Base-by-base conservation (phyloP, 2,329 filamentous ascomycete species). In the Helotiales sp. region DNA sequence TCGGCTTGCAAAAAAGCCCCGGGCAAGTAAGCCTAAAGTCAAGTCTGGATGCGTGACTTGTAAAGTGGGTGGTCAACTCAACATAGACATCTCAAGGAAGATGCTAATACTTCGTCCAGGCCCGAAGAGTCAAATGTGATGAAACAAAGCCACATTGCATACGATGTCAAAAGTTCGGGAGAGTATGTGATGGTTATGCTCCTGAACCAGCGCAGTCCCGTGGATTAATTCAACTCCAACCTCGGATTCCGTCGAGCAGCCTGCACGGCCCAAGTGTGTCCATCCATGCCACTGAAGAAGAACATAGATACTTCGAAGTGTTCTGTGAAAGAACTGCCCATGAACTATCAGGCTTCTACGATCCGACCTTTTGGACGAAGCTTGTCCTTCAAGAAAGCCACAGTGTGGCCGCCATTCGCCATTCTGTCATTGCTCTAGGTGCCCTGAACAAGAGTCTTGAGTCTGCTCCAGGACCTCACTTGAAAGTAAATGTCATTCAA, bases 21-120 rank as follows among this genome's bases (percentile, higher is more conserved):
- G 75, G 55, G 74, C 74, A 24, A 74, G 74, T 57, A 72, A 66
- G 37, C 74, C 75, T n/a, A 89, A 90, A 75, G 87, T 89, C 66
- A 90, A 88, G 78, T 89, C 86, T 0, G 88, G 88, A 24, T 90
- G 88, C 76, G 82, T 82, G 73, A 89, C 87, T 76, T 91, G 88
- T 86, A 90, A 90, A 87, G 89, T 82, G 75, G 85, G 82, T 63
- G 47, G 34, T 60, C 13, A 47, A n/a, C 15, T 34, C 52, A 6
- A 30, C 20, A 34, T 49, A 20, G 2, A 54, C 17, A 26, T 52
- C 30, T 40, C 45, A 50, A 28, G 20, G 24, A 17, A 50, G 30
- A 17, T 61, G 67, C 63, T 68, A 30, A 55, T 70, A 66, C 65
- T 67, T 70, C 65, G 60, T 61, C 40, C 30, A 73, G 77, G 81